Evolutionary conservation across 2,329 filamentous ascomycete genomes (phyloP).

Genomic region (Alternaria arbusti): DNA sequence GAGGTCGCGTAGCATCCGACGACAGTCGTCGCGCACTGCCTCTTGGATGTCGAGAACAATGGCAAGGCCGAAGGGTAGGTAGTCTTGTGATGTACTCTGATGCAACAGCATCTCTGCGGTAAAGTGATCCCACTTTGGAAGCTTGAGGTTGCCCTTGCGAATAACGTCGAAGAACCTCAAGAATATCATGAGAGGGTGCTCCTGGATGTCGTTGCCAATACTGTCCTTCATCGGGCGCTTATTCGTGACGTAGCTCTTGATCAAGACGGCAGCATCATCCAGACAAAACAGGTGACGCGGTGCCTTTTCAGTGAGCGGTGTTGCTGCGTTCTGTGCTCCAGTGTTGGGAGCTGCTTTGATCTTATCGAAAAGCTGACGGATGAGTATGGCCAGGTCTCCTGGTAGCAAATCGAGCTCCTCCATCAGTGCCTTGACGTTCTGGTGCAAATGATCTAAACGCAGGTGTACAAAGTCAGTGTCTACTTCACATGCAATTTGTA

Average conservation of each 20-base stretch:
- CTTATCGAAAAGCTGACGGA: slow-evolving; percentile 5
- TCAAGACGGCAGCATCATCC: background rate
- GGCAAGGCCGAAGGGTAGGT: slow-evolving; percentile 22
- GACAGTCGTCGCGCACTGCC: background rate
- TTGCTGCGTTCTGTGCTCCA: background rate
- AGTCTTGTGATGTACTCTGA: slow-evolving; percentile 4
- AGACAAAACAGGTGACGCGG: slow-evolving; percentile 14
- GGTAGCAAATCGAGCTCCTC: slow-evolving; percentile 9
- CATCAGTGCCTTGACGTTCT: slow-evolving; percentile 11
- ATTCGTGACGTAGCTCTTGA: background rate
- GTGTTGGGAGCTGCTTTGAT: background rate
- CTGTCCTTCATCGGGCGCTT: background rate
- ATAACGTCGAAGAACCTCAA: slow-evolving; percentile 17
- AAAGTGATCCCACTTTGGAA: slow-evolving; percentile 19
- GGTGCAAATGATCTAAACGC: slow-evolving; percentile 11
- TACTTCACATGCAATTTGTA: background rate
- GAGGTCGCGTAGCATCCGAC: slow-evolving; percentile 8
- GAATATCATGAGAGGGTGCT: slow-evolving; percentile 8
- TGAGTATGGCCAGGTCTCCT: background rate
- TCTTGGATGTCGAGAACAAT: slow-evolving; percentile 19
- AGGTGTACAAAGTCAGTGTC: background rate
- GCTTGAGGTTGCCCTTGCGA: background rate
- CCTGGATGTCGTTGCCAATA: background rate
- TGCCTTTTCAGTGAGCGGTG: background rate
- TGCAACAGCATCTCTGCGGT: slow-evolving; percentile 12